A percentile compares a stretch with the other conserved stretches of the same genome.
These are phyloP conservation scores for Phytophthora sp. DNA, from an alignment of 352 stramenopile genomes.

Conservation along the genomic window DNA sequence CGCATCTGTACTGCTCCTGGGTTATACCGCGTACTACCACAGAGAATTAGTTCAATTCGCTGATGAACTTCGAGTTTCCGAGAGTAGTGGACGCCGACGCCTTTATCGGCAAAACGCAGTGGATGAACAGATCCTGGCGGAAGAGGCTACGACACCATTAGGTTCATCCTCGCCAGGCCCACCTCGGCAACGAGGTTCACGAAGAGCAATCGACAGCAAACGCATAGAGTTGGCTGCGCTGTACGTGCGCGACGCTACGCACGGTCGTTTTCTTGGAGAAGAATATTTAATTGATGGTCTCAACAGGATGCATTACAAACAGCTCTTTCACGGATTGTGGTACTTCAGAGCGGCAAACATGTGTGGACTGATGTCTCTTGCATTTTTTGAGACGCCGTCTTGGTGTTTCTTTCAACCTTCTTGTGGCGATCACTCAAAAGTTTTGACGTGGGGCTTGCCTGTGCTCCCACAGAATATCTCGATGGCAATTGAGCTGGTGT, in stretches of 20 bases:
- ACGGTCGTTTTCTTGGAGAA: conserved; percentile 54
- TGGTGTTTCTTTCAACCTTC: conserved; percentile 54
- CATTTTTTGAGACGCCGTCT: conserved; percentile 63
- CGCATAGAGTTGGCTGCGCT: conserved; percentile 49
- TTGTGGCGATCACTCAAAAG: conserved; percentile 38
- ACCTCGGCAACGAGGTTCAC: background rate
- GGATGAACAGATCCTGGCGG: conserved; percentile 18
- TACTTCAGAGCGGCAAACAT: conserved; percentile 55
- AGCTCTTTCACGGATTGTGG: conserved; percentile 53
- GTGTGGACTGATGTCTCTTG: conserved; percentile 45
- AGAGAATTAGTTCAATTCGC: conserved; percentile 30
- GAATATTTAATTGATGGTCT: conserved; percentile 54
- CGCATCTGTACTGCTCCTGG: conserved; percentile 23
- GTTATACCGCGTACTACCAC: conserved; percentile 36
- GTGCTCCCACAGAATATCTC: conserved; percentile 36
- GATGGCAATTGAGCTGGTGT: conserved; percentile 49
- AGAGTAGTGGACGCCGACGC: conserved; percentile 1
- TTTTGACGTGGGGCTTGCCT: conserved; percentile 45
- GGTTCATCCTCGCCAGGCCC: conserved; percentile 4
- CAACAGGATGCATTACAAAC: conserved; percentile 55
- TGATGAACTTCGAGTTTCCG: conserved; percentile 25
- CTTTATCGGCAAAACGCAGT: conserved; percentile 18
- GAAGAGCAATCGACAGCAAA: conserved; percentile 10
- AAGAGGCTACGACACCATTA: conserved; percentile 10
- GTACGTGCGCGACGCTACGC: conserved; percentile 52